Conservation (phyloP, 139 green algal species). For the Volvox reticuliferus region DNA sequence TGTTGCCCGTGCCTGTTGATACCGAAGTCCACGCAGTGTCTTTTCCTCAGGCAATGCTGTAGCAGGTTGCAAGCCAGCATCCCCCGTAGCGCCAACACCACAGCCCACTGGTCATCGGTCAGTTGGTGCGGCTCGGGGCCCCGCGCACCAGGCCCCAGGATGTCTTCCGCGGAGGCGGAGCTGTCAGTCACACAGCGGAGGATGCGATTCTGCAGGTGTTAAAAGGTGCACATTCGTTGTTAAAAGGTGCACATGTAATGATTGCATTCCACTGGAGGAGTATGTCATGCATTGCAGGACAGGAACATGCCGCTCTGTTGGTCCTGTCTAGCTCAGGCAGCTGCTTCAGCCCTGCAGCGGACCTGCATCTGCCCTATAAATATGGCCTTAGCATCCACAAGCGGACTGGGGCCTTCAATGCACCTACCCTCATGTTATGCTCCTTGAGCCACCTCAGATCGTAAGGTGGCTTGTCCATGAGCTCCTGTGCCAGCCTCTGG, state of each 20-base stretch:
- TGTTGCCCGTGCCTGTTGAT: constrained; percentile 53
- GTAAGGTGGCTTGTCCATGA: constrained; percentile 55
- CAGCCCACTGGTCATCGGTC: constrained; percentile 32
- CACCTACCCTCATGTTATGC: neutral
- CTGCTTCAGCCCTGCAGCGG: too few relatives aligned
- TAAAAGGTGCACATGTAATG: too few relatives aligned
- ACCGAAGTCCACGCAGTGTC: constrained; percentile 62
- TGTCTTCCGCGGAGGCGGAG: neutral
- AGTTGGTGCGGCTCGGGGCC: neutral
- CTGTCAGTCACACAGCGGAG: neutral
- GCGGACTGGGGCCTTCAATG: too few relatives aligned
- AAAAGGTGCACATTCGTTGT: too few relatives aligned
- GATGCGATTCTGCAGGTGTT: neutral
- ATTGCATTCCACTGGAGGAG: too few relatives aligned
- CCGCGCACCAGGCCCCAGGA: neutral
- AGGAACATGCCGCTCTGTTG: too few relatives aligned
- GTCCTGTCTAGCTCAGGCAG: too few relatives aligned
- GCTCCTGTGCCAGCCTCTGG: constrained; percentile 20
- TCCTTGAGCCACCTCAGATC: constrained; percentile 57
- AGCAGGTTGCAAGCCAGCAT: constrained; percentile 66
- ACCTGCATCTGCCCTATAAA: too few relatives aligned
- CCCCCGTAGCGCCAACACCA: constrained; percentile 67
- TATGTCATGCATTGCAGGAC: too few relatives aligned
- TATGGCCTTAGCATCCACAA: too few relatives aligned
- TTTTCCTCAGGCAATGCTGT: constrained; percentile 65